These are phyloP conservation scores for Kalanchoe fedtschenkoi DNA, from an alignment of 164 flowering plant genomes.

Conservation along the genomic window DNA sequence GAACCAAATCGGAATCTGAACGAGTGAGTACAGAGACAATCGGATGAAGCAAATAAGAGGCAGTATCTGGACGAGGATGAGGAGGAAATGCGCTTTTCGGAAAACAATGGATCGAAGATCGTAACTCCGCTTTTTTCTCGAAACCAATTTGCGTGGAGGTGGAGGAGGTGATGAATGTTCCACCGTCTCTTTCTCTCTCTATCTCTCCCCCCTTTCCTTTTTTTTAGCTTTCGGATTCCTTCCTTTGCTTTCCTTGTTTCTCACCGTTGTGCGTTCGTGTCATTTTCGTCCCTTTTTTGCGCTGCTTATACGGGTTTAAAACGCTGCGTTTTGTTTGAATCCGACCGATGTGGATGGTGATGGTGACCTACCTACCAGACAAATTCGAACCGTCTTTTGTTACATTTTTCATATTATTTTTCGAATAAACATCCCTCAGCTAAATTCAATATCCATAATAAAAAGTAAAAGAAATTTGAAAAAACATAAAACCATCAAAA, in stretches of 20 bases:
- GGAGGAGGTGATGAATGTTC: neutral
- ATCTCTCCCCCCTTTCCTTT: no score
- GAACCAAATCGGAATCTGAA: neutral
- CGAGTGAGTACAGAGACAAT: neutral
- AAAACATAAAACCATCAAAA: no score
- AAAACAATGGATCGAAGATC: neutral
- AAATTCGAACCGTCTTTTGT: neutral
- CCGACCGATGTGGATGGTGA: no score
- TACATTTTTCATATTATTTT: neutral
- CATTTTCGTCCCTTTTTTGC: neutral
- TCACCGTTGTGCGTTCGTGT: conserved; percentile 4
- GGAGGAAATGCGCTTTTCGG: neutral
- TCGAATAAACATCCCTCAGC: no score
- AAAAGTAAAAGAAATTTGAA: no score
- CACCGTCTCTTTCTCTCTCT: neutral
- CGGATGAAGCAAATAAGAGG: neutral
- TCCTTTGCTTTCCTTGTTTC: no score
- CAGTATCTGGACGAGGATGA: neutral
- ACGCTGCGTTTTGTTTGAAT: neutral
- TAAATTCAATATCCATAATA: neutral
- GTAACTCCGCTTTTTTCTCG: neutral
- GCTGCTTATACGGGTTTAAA: neutral
- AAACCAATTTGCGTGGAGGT: no score
- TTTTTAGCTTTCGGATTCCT: no score
- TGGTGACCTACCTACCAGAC: neutral